phyloP scores from a whole-genome alignment of 352 stramenopile genomes.

The Pythium vanterpoolii region DNA sequence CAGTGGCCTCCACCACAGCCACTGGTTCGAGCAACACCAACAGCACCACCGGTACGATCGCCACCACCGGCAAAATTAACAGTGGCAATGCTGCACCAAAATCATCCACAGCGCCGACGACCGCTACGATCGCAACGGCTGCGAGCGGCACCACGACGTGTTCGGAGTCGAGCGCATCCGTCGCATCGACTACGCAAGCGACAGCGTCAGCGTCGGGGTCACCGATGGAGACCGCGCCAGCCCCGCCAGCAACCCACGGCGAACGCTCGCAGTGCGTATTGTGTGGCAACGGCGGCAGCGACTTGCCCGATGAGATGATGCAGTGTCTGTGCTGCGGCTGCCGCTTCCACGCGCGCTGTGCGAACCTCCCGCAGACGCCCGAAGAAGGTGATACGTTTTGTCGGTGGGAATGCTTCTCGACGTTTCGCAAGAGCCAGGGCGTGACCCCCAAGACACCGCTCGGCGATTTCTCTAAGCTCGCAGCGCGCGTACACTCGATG shows the following conservation, averaged over 20 bases:
- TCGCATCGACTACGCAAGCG: too few relatives aligned
- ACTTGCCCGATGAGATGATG: conserved; percentile 32
- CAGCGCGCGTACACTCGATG: conserved; percentile 17
- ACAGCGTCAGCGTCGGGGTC: conserved; percentile 6
- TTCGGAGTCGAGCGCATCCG: too few relatives aligned
- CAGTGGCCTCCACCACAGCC: background rate
- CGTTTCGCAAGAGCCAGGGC: conserved; percentile 37
- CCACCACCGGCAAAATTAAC: too few relatives aligned
- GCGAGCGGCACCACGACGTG: too few relatives aligned
- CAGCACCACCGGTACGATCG: too few relatives aligned
- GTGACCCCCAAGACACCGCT: conserved; percentile 11
- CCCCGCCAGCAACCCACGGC: conserved; percentile 3
- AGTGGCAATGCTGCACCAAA: too few relatives aligned
- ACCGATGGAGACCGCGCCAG: background rate
- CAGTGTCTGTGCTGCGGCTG: conserved; percentile 47
- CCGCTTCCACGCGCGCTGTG: conserved; percentile 63
- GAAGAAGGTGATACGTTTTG: conserved; percentile 72
- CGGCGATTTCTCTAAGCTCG: conserved; percentile 19
- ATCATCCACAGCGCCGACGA: too few relatives aligned
- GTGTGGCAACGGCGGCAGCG: conserved; percentile 5
- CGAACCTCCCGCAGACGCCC: conserved; percentile 54
- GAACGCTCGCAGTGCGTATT: conserved; percentile 15
- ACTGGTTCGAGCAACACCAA: too few relatives aligned
- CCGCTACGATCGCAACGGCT: too few relatives aligned
- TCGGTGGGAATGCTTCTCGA: conserved; percentile 54